A percentile compares a stretch with the other conserved stretches of the same genome.
Evolutionary conservation across 495 filamentous ascomycete species (phyloP).

Genomic region (Aspergillus saccharolyticus): DNA sequence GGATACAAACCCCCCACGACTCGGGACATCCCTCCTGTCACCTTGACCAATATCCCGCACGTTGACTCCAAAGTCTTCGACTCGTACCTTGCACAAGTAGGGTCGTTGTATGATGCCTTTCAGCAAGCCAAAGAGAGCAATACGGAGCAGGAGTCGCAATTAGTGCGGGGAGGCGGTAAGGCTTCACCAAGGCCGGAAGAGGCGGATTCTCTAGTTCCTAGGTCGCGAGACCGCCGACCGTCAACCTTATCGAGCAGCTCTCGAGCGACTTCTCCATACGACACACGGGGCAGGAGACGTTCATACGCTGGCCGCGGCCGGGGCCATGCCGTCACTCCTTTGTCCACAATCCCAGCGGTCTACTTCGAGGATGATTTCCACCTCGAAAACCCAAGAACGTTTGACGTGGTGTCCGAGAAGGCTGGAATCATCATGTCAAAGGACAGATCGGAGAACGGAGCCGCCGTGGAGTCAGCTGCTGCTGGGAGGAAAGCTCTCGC

Average conservation of each 20-base stretch:
- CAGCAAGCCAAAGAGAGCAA: constrained; percentile 65
- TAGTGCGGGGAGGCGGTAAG: constrained; percentile 25
- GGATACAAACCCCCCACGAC: constrained; percentile 80
- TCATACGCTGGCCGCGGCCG: constrained; percentile 33
- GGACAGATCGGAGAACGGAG: constrained; percentile 56
- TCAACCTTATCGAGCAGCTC: constrained; percentile 35
- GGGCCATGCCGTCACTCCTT: constrained; percentile 67
- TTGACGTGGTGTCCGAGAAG: constrained; percentile 93
- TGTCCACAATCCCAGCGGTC: constrained; percentile 86
- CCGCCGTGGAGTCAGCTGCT: constrained; percentile 47
- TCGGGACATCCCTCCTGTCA: constrained; percentile 90
- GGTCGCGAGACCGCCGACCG: constrained; percentile 35
- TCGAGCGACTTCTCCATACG: constrained; percentile 38
- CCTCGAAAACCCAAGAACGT: constrained; percentile 91
- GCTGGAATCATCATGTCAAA: constrained; percentile 84
- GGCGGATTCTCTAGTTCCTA: constrained; percentile 31
- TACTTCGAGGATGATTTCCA: constrained; percentile 97
- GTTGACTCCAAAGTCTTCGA: constrained; percentile 76
- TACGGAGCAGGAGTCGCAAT: constrained; percentile 50
- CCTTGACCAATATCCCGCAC: constrained; percentile 81
- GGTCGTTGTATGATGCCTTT: constrained; percentile 75
- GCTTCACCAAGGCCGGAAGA: constrained; percentile 33
- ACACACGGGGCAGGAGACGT: constrained; percentile 30
- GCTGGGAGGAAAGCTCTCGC: constrained; percentile 75
- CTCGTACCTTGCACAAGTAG: constrained; percentile 77